Evolutionary conservation across 75 land plant genomes (phyloP).

Genomic region (Gnetum montanum): DNA sequence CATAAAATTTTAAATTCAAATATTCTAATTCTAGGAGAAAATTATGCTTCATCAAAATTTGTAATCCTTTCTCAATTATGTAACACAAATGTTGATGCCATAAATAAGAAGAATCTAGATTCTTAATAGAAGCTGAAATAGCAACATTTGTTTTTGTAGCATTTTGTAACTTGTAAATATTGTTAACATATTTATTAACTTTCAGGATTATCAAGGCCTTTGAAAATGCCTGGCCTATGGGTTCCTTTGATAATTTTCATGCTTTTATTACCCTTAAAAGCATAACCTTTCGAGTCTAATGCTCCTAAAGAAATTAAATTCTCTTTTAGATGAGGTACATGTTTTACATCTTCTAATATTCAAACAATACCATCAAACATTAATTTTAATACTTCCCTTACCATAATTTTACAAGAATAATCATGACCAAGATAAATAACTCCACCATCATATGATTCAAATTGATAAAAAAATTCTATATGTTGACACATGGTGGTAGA

Average conservation of each 20-base stretch:
- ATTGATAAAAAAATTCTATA: too few relatives aligned
- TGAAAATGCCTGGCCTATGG: not conserved
- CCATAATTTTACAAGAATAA: conserved; percentile 3
- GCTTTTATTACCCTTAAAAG: not conserved
- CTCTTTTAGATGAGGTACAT: not conserved
- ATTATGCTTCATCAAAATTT: not conserved
- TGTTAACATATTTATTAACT: not conserved
- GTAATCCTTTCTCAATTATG: not conserved
- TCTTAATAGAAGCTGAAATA: not conserved
- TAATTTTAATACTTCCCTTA: conserved; percentile 3
- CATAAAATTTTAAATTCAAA: not conserved
- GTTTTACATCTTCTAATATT: not conserved
- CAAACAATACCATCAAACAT: conserved; percentile 3
- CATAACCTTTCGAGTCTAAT: not conserved
- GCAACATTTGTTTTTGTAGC: not conserved
- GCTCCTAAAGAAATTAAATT: not conserved
- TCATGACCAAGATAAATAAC: not conserved
- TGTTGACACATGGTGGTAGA: too few relatives aligned
- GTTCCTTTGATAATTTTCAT: too few relatives aligned
- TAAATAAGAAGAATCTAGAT: not conserved
- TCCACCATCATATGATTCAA: not conserved
- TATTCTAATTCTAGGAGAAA: not conserved
- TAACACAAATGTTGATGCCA: conserved; percentile 3
- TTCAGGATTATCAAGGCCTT: not conserved
- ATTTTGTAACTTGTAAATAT: not conserved